Conservation (phyloP, 148 eudicot species). For the Rhododendron griersonianum region DNA sequence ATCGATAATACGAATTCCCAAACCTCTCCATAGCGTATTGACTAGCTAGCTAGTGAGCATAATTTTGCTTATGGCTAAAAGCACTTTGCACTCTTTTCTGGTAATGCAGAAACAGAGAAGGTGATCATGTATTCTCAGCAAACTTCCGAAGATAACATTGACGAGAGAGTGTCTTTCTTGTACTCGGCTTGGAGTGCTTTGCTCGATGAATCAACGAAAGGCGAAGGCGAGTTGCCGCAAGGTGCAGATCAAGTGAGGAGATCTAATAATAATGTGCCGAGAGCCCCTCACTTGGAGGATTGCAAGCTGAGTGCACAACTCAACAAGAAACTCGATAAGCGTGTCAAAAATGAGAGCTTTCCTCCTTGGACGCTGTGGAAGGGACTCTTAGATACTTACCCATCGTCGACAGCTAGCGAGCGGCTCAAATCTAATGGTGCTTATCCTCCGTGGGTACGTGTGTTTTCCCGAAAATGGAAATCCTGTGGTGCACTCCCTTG, state of each 20-base stretch:
- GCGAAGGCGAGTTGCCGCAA: constrained; percentile 6
- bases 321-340: constrained; percentile 58
- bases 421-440: constrained; percentile 50
- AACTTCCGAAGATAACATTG: no score
- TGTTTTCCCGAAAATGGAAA: no score
- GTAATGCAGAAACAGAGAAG: background rate
- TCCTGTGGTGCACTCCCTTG: no score
- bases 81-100: background rate
- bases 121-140: background rate
- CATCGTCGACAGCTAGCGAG: constrained; percentile 29
- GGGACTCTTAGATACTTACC: constrained; percentile 53
- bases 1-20: background rate
- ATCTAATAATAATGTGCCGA: constrained; percentile 31
- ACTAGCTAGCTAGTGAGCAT: no score
- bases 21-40: no score
- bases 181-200: constrained; percentile 60
- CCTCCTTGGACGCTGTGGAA: constrained; percentile 97
- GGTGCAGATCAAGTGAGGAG: background rate
- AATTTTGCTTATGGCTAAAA: background rate
- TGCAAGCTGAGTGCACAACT: constrained; percentile 44
- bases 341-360: constrained; percentile 34
- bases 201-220: constrained; percentile 25
- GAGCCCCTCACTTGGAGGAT: constrained; percentile 82
- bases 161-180: constrained; percentile 40
- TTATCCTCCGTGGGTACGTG: constrained; percentile 81